Evolutionary conservation across 768 basidiomycete species (phyloP), one percentile per base, ranked within the genome.

Genomic region (Mycena rebaudengoi): DNA sequence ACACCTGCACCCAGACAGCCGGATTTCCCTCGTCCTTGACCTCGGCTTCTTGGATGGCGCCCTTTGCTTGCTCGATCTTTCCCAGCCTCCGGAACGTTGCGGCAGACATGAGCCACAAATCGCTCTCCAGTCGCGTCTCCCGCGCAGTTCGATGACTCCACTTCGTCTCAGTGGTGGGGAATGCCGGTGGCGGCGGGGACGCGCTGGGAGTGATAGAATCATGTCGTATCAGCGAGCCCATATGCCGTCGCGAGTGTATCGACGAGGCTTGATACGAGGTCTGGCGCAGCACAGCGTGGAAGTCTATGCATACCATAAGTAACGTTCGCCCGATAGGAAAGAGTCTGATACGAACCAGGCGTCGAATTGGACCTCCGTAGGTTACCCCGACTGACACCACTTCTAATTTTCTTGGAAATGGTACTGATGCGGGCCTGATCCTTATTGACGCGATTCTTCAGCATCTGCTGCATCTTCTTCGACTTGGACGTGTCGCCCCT

Each of bases 31-130:
- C 91, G 72, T 97, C 94, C 66, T 87, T 83, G 4, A 91, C 88
- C 74, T 99, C 97, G 0, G 97, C 98, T 76, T 99, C 97, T 73
- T 95, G 94, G 44, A 99, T 95, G 2, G 97, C 91, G 12, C 89
- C 96, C 51, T 88, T 88, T 0, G 93, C 90, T 70, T 98, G 94
- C 61, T 98, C 96, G 55, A 94, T 85, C 78, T 95, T 95, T 12
- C 94, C 94, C 56, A 92, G 79, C 62, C 98, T 80, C 45, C 98
- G 83, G 80, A 98, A 99, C 0, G 94, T 98, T 16, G 98, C 95
- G 1, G 97, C 94, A 7, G 91, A 92, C 85, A 95, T 94, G 6
- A 98, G 78, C 98, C 98, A 99, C 7, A 98, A 78, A 68, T 95
- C 89, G 60, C 91, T 92, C 61, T 98, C 79, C 28, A 98, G 77